These are phyloP conservation scores for Lactarius vividus DNA, from an alignment of 768 basidiomycete genomes.

Conservation along the genomic window DNA sequence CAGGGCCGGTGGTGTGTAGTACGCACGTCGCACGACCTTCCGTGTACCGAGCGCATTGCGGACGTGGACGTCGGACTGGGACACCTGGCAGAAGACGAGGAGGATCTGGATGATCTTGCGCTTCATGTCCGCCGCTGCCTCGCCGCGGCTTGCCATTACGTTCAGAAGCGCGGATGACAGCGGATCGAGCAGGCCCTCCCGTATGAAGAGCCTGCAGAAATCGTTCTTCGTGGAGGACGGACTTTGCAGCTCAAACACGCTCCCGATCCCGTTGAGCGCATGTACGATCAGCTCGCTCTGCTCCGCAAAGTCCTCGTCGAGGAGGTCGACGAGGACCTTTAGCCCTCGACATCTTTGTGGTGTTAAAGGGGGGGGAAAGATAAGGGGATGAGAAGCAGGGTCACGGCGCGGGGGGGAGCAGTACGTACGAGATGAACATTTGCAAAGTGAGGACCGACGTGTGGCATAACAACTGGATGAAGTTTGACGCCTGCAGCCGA, in stretches of 20 bases:
- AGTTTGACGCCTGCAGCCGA: constrained; percentile 91
- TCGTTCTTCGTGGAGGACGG: constrained; percentile 93
- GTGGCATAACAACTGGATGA: constrained; percentile 88
- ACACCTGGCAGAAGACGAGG: constrained; percentile 90
- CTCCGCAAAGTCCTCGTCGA: constrained; percentile 94
- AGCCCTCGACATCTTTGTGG: constrained; percentile 65
- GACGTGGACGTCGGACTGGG: constrained; percentile 93
- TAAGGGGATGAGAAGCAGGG: too few species aligned
- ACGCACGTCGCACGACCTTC: constrained; percentile 85
- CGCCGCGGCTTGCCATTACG: constrained; percentile 74
- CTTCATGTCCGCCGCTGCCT: constrained; percentile 70
- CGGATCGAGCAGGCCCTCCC: constrained; percentile 92
- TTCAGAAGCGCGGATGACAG: constrained; percentile 86
- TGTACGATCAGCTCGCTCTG: constrained; percentile 90
- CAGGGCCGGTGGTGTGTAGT: constrained; percentile 4
- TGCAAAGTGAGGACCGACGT: constrained; percentile 92
- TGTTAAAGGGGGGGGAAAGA: too few species aligned
- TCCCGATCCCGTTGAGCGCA: constrained; percentile 90
- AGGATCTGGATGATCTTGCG: constrained; percentile 87
- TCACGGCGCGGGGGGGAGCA: neutral
- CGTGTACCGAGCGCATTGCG: constrained; percentile 89
- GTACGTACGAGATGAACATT: constrained; percentile 96
- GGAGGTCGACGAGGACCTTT: constrained; percentile 89
- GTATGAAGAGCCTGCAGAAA: constrained; percentile 97
- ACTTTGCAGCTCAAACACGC: constrained; percentile 93